A percentile compares a stretch with the other conserved stretches of the same genome.
These are phyloP conservation scores for Heteromeles arbutifolia DNA, from an alignment of 306 rosid species.

Conservation along the genomic window DNA sequence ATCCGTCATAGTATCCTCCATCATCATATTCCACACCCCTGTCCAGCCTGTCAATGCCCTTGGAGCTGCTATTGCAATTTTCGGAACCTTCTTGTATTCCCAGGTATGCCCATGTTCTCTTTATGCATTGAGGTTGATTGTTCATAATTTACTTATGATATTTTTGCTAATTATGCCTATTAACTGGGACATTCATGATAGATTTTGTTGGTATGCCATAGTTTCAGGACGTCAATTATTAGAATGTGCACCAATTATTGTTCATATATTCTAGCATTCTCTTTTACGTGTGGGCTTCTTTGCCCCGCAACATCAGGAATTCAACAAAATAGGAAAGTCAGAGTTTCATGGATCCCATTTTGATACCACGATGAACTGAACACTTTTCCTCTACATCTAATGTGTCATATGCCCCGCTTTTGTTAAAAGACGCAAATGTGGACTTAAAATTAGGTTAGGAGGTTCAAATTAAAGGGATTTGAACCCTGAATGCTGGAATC, in stretches of 20 bases:
- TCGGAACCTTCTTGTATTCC: conserved; percentile 92
- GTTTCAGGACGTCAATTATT: neutral
- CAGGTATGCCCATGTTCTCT: conserved; percentile 52
- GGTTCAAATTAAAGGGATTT: neutral
- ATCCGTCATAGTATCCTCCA: conserved; percentile 88
- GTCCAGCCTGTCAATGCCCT: conserved; percentile 90
- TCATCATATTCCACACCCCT: conserved; percentile 92
- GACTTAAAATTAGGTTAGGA: neutral
- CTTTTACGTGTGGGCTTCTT: neutral
- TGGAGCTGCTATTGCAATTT: conserved; percentile 89
- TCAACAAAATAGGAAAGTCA: neutral
- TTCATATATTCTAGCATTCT: neutral
- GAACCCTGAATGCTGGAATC: neutral
- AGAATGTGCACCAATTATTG: neutral
- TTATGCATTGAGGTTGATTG: neutral
- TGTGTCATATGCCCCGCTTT: neutral
- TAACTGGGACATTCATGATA: neutral
- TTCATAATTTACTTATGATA: neutral
- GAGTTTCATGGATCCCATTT: neutral
- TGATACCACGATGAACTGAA: neutral
- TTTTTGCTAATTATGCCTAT: neutral
- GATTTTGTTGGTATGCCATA: neutral
- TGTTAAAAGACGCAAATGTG: neutral
- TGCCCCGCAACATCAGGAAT: neutral
- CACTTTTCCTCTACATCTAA: neutral